These are phyloP conservation scores for Boletus reticuloceps DNA, from an alignment of 768 basidiomycete genomes.

Conservation along the genomic window DNA sequence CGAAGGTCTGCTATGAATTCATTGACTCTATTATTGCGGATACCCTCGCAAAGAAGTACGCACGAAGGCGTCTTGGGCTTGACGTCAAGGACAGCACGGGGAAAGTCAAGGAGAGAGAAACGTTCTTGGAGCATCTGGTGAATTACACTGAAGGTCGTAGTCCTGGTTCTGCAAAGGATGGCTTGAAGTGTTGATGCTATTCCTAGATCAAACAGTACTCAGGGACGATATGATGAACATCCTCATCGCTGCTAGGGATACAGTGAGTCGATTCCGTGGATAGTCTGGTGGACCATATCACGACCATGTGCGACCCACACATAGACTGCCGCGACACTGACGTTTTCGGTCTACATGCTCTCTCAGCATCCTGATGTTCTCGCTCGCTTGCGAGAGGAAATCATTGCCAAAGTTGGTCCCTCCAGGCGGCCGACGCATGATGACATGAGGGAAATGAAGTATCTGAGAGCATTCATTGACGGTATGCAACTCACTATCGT, in stretches of 20 bases:
- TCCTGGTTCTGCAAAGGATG: neutral
- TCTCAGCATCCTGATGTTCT: slow-evolving; percentile 50
- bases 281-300: neutral
- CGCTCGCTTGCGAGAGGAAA: slow-evolving; percentile 52
- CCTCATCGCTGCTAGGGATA: slow-evolving; percentile 41
- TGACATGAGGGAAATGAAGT: slow-evolving; percentile 62
- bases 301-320: neutral
- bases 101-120: slow-evolving; percentile 40
- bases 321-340: slow-evolving; percentile 35
- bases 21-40: slow-evolving; percentile 47
- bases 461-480: slow-evolving; percentile 62
- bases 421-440: slow-evolving; percentile 49
- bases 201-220: slow-evolving; percentile 21
- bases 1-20: slow-evolving; percentile 43
- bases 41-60: slow-evolving; percentile 37
- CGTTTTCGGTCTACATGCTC: slow-evolving; percentile 42
- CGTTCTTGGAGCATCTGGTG: slow-evolving; percentile 52
- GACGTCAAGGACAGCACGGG: neutral
- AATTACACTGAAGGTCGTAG: slow-evolving; percentile 49
- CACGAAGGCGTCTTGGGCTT: slow-evolving; percentile 7
- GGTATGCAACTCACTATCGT: slow-evolving; percentile 33
- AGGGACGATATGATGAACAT: slow-evolving; percentile 29
- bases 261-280: slow-evolving; percentile 25
- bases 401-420: slow-evolving; percentile 49
- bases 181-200: neutral